Base-by-base conservation (phyloP, 106 monocot species). In the Gastrodia elata region DNA sequence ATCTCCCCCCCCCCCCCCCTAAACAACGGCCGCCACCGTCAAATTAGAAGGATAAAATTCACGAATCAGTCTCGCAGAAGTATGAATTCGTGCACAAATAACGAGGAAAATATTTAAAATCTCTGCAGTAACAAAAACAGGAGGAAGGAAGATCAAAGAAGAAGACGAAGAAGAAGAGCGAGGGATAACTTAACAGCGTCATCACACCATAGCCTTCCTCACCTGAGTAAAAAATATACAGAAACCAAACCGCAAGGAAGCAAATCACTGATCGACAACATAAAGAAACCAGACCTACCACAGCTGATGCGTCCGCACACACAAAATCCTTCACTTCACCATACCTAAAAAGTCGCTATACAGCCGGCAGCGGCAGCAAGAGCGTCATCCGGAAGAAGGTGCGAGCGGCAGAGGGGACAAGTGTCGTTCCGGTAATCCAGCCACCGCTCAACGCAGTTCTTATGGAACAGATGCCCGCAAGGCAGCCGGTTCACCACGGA, bases 381-480 rank as follows among this genome's bases (percentile, higher is more conserved):
- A 14, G 39, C 72, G 18, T 75, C 71, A 26, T 41, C 38, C 38
- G 71, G 78, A 28, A 88, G 84, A 72, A 91, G 78, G 35, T 75
- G 82, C 26, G 87, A 71, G 39, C 93, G 85, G 77, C 93, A 94
- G 25, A 94, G 85, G 0, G 93, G 93, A 58, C 93, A 94, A 5
- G 87, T 94, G 56, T 70, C 77, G 70, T 87, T 90, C 24, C 86
- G 78, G 85, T 94, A 94, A 61, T 87, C 87, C 14, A 94, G 75
- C 93, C 90, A 94, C 25, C 40, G 75, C 78, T 94, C 93, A 3
- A 94, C 81, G 76, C 93, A 94, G 36, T 35, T 75, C 69, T 68
- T 78, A 82, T 94, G 93, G 78, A 94, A 94, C 44, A 87, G 34
- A 68, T 94, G 93, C 1, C 93, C 93, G 78, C 93, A 94, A 48